Base-by-base conservation (phyloP, 208 protist species). In the Leishmania lainsoni region DNA sequence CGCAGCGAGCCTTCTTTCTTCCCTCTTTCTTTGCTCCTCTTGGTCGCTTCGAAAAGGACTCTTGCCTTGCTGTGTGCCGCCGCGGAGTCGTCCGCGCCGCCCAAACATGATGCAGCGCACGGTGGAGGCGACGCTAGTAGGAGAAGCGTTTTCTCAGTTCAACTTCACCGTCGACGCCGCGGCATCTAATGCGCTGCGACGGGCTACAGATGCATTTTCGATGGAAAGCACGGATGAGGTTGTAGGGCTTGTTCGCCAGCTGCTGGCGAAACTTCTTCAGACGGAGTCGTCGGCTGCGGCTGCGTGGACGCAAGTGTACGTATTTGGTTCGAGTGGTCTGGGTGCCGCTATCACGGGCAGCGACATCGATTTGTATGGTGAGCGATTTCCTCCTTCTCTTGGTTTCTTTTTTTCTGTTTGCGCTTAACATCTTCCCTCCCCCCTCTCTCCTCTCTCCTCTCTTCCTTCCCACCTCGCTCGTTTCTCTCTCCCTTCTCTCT, bases 311-410 rank as follows among this genome's bases (percentile, higher is more conserved):
- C 80, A 80, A 35, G 83, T 89, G 32, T 87, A 86, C 56, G 81
- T 87, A 5, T 98, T 96, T 86, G 95, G 95, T 32, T 98, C 95
- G 4, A 88, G 83, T 74, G 93, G 87, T 22, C 87, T 98, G 5
- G 85, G 83, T n/a, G 95, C 95, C 42, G 88, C 91, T 39, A 91
- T 95, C 77, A 83, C 81, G 65, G 90, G 90, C 83, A 98, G 95
- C 87, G 95, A 98, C 83, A 90, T 96, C 79, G 95, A 98, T 98
- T 95, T 96, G 95, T 98, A 98, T 97, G 93, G 86, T 96, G 93
- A 95, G 89, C 75, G 61, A 42, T 83, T 75, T 45, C 63, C 49
- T 74, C 52, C 42, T 68, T 52, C 78, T 51, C 29, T 26, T 59
- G 49, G 51, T 84, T 61, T 66, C 35, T 29, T 71, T 12, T 49